Evolutionary conservation across 2,329 filamentous ascomycete genomes (phyloP), one percentile per base, ranked within the genome.

Genomic region (Fusarium siculi): DNA sequence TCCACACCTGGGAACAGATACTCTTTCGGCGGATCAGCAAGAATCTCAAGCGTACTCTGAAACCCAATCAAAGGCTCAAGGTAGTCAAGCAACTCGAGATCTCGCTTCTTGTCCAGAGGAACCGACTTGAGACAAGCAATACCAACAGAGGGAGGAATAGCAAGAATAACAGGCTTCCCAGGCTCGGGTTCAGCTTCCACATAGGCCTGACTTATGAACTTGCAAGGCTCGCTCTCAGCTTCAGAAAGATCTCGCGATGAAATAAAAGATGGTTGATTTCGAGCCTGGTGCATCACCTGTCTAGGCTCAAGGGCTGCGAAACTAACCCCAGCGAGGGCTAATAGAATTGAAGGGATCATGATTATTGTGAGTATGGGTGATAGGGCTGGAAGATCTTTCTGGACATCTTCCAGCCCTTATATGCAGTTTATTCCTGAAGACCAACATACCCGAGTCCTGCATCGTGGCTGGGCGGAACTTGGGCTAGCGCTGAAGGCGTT

Each of bases 71-170:
- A 54, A 18, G 76, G 76, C 7, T 68, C 44, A 2, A 77, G 47
- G 19, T 74, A 77, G 18, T 78, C 73, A 7, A 77, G 52, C 21
- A 77, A 46, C 28, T 67, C 73, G 37, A 77, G 65, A 28, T 77
- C 76, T 9, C 76, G 67, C 37, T 77, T 44, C 63, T 76, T 77
- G 18, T 74, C 73, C 23, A 78, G 47, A 16, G 76, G 76, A 28
- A 77, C 68, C 15, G 74, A 77, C 46, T 78, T 77, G 47, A 77
- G 66, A 49, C 76, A 77, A 4, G 74, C 71, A 32, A 78, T 63
- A 4, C 66, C 76, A 9, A 74, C 52, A 11, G 76, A 77, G 1
- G 74, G 74, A 8, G 66, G 64, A 18, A 77, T 64, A 34, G 59
- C 59, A 2, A 78, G 61, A 15, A 67, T 40, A 18, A 63, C 60